Base-by-base conservation (phyloP, 2,329 filamentous ascomycete species). In the Beauveria sp. region DNA sequence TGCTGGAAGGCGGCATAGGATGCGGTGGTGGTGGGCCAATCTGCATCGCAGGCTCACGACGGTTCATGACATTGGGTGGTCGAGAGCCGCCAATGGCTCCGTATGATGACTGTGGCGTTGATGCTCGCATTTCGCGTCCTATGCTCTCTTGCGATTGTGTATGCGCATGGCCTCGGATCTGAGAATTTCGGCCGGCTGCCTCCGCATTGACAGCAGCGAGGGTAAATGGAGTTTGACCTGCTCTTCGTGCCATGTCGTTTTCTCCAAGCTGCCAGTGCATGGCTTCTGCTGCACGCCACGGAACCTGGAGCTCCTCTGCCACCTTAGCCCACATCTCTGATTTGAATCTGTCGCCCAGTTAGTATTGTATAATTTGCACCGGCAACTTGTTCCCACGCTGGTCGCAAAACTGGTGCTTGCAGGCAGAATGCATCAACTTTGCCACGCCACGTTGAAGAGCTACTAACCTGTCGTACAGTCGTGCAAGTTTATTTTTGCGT, bases 241-340 rank as follows among this genome's bases (percentile, higher is more conserved):
- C 93, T 62, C 93, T 88, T 64, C 89, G 85, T 53, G 93, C 93
- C 91, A 99, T 98, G 69, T 98, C 95, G 67, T 87, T 81, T 73
- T 96, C 91, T 65, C 93, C 93, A 60, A 99, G 81, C 70, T 96
- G 90, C 93, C 95, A 99, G 75, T 98, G 95, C 93, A 97, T 97
- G 5, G 91, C 93, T 76, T 99, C 93, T 53, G 91, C 93, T 20
- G 95, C 92, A 70, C 95, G 85, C 93, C 93, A 98, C 42, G 93
- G 95, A 62, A 97, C 88, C 34, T 87, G 87, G 87, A 99, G 93
- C 75, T 98, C 93, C 73, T 95, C 91, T 47, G 93, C 92, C 24
- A 98, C 90, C 70, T 93, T 95, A 63, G 90, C 87, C 93, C 93
- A 99, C 91, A 98, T 98, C 71, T 98, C 92, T 65, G 90, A 86